Base-by-base conservation (phyloP, 2,329 filamentous ascomycete species). In the Pseudogymnoascus sp. region DNA sequence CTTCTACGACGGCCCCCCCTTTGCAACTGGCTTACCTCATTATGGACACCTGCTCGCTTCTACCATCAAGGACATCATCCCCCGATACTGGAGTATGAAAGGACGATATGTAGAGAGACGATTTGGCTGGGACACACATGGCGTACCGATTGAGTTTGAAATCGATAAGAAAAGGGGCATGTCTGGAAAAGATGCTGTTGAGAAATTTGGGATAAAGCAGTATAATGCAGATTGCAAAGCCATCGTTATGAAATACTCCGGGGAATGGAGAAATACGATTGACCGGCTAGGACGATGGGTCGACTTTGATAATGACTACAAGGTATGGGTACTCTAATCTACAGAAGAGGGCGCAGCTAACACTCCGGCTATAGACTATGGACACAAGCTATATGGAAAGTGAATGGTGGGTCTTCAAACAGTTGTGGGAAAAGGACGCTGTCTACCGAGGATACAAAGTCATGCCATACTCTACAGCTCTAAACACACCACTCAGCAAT, bases 261-360 rank as follows among this genome's bases (percentile, higher is more conserved):
- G 81, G 13, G 93, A 97, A 74, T 97, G 93, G 93, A 84, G 91
- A 69, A 78, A 85, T 65, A 96, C 91, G 26, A 89, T 97, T 69
- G 91, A 96, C 71, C 82, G 93, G 64, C 77, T 97, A 39, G 93
- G 93, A 62, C 87, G 93, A 62, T 97, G 93, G 93, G 94, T 97
- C 69, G 93, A 97, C 75, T 97, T 97, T 69, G 93, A 97, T 75
- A 94, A 96, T 69, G 91, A 97, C 74, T 97, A 96, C 80, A 96
- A 96, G 84, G 86, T 86, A 70, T 66, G 37, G 6, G 24, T 9
- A 26, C 72, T 58, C 35, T 36, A 8, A 10, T 35, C 13, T 36
- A 39, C 15, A 29, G 39, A 36, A n/a, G 2, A 40, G 44, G 54
- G 33, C 21, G 11, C 21, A 21, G 21, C 13, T 29, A 26, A 11